Base-by-base conservation (phyloP, 2,329 filamentous ascomycete species). In the Didymosphaeria variabile region DNA sequence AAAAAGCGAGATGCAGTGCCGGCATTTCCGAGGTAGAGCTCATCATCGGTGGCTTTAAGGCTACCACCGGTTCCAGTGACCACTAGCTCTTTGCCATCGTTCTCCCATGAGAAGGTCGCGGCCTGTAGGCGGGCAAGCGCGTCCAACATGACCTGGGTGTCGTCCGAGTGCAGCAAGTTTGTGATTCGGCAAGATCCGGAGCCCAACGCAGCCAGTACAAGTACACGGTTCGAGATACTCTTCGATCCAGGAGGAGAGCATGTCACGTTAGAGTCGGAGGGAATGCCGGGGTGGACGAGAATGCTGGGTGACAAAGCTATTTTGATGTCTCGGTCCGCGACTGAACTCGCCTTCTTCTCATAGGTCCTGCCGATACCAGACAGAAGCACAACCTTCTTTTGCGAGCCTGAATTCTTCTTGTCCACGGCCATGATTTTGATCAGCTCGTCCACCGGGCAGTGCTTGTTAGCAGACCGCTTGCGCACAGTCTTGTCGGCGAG, bases 351-450 rank as follows among this genome's bases (percentile, higher is more conserved):
- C 77, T 90, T 91, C 57, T 88, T 90, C 80, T 99, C 95, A 73
- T 94, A 81, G 0, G 93, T 96, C 72, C 90, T 88, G 59, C 95
- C 95, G 74, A 99, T 97, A 13, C 91, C 91, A 0, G 93, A 94
- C 12, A 99, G 84, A 8, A 99, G 86, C 7, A 97, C 94, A 65
- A 99, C 91, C 81, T 97, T 98, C 85, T 99, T 99, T 79, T 94
- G 93, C 61, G 87, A 87, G 1, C 95, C 95, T 47, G 97, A 91
- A 67, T 99, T 99, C 84, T 99, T 99, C 86, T 99, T 99, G 81
- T 99, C 95, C 9, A 99, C 91, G 0, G 91, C 93, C 95, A 99
- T 99, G 77, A 97, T 97, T 67, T 90, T 86, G 59, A 99, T 85
- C 55, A 99, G 80, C 38, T 91, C 86, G 69, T 97, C 92, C 2